Evolutionary conservation across 768 basidiomycete genomes (phyloP), one percentile per base, ranked within the genome.

Genomic region (Clitopilus passeckerianus): DNA sequence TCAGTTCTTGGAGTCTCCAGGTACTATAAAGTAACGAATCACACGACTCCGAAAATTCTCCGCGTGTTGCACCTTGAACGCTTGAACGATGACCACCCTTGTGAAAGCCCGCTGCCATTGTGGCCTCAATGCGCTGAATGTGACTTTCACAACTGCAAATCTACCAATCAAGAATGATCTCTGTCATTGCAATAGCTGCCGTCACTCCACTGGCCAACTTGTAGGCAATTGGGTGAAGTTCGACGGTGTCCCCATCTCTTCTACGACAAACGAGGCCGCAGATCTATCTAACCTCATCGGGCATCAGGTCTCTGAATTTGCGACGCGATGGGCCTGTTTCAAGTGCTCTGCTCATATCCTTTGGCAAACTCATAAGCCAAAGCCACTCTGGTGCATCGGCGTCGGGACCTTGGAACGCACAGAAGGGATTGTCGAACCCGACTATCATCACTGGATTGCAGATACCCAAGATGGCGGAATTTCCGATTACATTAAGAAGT

Each of bases 121-220:
- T 54, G 59, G 64, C 1, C 61, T 64, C 50, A 70, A 68, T 34
- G 52, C 43, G 6, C 68, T 70, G 53, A 56, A 58, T 10, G 56
- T 70, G 24, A 61, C 64, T 1, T 66, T 71, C 46, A 6, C 34
- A 5, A 67, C 66, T 9, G 50, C 58, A 6, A 59, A 63, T 18
- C 60, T 71, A 1, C 70, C 71, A 0, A 60, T 66, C 14, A 7
- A 22, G 15, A 63, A 33, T 43, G 58, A 63, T 54, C 57, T 71
- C 4, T 73, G 72, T 59, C 68, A 73, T 55, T 74, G 72, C 61
- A 67, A 64, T 52, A 53, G 63, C 27, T 74, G 72, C 59, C 60
- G 71, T 6, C 72, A 72, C 44, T 63, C 54, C 27, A 70, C 66
- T 2, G 72, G 72, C 14, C 63, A 66, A 52, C 58, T 71, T 22